A percentile compares a stretch with the other conserved stretches of the same genome.
These are phyloP conservation scores for Alternaria alternata DNA, from an alignment of 2,329 filamentous ascomycete species.

Conservation along the genomic window DNA sequence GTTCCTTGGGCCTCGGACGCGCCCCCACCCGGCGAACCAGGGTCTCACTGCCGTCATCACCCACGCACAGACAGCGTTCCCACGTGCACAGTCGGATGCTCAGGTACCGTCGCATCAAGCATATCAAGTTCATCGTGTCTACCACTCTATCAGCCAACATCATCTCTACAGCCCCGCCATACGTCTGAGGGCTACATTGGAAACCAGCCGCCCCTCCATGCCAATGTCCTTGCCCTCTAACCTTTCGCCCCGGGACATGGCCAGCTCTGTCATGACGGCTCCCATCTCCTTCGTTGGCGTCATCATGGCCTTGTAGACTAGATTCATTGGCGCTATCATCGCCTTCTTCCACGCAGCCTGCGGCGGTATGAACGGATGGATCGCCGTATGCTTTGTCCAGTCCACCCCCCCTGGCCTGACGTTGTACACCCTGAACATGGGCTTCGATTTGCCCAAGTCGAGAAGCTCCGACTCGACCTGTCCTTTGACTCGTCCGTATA, in stretches of 20 bases:
- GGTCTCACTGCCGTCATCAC: slow-evolving; percentile 27
- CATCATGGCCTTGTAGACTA: slow-evolving; percentile 45
- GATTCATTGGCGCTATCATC: slow-evolving; percentile 28
- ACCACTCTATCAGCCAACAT: neutral
- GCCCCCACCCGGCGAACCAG: slow-evolving; percentile 24
- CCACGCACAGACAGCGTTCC: slow-evolving; percentile 23
- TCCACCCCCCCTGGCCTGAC: slow-evolving; percentile 70
- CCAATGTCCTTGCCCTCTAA: slow-evolving; percentile 50
- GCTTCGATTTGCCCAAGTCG: slow-evolving; percentile 56
- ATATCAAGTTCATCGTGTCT: neutral
- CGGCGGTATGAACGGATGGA: slow-evolving; percentile 47
- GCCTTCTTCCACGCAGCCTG: slow-evolving; percentile 34
- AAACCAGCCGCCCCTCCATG: slow-evolving; percentile 50
- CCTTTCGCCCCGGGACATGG: slow-evolving; percentile 56
- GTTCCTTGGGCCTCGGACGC: slow-evolving; percentile 20
- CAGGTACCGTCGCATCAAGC: neutral
- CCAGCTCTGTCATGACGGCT: slow-evolving; percentile 58
- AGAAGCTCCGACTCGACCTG: slow-evolving; percentile 69
- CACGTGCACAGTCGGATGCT: slow-evolving; percentile 18
- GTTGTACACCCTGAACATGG: slow-evolving; percentile 63
- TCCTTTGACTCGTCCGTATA: slow-evolving; percentile 73
- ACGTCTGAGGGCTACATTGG: slow-evolving; percentile 53
- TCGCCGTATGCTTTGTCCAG: slow-evolving; percentile 49
- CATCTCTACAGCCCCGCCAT: slow-evolving; percentile 41
- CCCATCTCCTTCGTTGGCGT: slow-evolving; percentile 60